Conservation (phyloP, 2,329 filamentous ascomycete species). For the Chrysosporium queenslandicum region DNA sequence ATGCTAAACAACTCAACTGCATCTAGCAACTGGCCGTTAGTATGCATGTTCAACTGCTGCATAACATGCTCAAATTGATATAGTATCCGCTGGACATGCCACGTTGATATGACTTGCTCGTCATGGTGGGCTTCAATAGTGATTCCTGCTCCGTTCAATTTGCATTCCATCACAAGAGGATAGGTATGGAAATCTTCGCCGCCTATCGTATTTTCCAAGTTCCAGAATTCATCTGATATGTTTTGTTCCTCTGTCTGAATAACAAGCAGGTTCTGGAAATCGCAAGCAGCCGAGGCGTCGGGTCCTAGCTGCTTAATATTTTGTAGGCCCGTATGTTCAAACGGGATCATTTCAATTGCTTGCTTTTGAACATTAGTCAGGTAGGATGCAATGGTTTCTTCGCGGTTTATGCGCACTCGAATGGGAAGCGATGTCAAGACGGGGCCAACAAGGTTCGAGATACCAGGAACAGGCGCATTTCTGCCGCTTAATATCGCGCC, state of each 20-base stretch:
- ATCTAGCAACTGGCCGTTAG: conserved; percentile 17
- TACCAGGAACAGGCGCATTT: conserved; percentile 27
- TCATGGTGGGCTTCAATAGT: not conserved
- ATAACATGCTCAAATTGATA: conserved; percentile 28
- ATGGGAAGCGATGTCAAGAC: conserved; percentile 22
- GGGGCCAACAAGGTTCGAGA: conserved; percentile 32
- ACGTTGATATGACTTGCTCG: conserved; percentile 30
- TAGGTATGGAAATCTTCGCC: not conserved
- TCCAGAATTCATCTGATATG: not conserved
- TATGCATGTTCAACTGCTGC: conserved; percentile 21
- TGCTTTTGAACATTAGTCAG: not conserved
- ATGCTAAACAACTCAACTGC: conserved; percentile 25
- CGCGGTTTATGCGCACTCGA: not conserved
- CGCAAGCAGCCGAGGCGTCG: not conserved
- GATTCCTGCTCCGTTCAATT: not conserved
- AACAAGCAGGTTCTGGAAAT: not conserved
- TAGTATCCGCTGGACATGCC: conserved; percentile 26
- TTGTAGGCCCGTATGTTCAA: not conserved
- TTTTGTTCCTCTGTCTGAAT: not conserved
- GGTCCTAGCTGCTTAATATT: not conserved
- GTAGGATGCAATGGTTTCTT: not conserved
- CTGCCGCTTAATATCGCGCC: conserved; percentile 34
- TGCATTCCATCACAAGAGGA: not conserved
- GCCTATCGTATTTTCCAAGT: not conserved
- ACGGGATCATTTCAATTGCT: not conserved